Conservation (phyloP, 129 eudicot species). For the Centella asiatica region DNA sequence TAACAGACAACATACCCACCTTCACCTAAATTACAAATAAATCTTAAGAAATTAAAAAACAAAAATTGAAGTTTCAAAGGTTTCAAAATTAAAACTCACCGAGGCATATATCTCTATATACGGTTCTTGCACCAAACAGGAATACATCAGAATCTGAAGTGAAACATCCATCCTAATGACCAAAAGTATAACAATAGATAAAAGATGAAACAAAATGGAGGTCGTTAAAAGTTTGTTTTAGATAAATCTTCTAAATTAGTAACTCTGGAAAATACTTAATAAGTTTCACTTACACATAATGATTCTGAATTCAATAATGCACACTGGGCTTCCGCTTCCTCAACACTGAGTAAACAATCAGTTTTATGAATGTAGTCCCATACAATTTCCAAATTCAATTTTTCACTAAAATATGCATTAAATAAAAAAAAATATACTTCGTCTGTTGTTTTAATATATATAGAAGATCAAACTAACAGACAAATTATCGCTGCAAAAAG, state of each 20-base stretch:
- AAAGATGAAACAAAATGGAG: conserved; percentile 10
- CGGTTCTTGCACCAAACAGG: conserved; percentile 96
- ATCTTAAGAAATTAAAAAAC: neutral
- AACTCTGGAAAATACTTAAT: neutral
- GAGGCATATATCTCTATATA: conserved; percentile 89
- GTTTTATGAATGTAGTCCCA: conserved; percentile 4
- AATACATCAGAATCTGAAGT: conserved; percentile 88
- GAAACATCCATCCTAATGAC: conserved; percentile 92
- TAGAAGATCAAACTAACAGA: neutral
- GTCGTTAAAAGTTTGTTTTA: neutral
- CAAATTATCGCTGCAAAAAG: neutral
- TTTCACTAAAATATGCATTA: too few relatives aligned
- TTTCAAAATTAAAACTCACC: conserved; percentile 28
- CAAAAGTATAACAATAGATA: conserved; percentile 3
- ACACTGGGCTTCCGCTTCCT: conserved; percentile 99
- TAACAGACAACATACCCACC: conserved; percentile 96
- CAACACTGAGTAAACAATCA: conserved; percentile 47
- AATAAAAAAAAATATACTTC: too few relatives aligned
- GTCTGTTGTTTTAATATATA: conserved; percentile 4
- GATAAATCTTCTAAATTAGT: too few relatives aligned
- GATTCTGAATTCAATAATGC: conserved; percentile 81
- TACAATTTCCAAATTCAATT: too few relatives aligned
- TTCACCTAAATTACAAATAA: conserved; percentile 41
- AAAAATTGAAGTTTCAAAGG: neutral
- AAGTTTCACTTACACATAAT: conserved; percentile 60